These are phyloP conservation scores for Globisporangium paroecandrum DNA, from an alignment of 352 stramenopile species.

Conservation along the genomic window DNA sequence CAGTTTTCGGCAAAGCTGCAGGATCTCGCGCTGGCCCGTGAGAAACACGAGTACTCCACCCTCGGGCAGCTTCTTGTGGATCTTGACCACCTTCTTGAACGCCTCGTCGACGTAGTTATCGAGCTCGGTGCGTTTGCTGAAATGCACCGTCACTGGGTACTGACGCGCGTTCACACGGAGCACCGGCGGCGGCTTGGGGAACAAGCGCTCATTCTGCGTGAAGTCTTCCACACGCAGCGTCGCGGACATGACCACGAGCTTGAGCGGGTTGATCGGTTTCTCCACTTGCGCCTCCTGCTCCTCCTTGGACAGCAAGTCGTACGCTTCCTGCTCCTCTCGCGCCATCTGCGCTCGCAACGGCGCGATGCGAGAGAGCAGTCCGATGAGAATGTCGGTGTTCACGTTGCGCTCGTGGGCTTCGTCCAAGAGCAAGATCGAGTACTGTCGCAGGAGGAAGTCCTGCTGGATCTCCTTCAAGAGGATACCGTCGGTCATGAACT, in stretches of 20 bases:
- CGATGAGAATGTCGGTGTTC: slow-evolving; percentile 96
- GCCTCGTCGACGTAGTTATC: slow-evolving; percentile 95
- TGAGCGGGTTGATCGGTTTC: slow-evolving; percentile 71
- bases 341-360: slow-evolving; percentile 90
- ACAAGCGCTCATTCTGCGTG: slow-evolving; percentile 92
- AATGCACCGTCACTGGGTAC: slow-evolving; percentile 97
- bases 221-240: slow-evolving; percentile 98
- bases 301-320: slow-evolving; percentile 33
- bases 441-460: slow-evolving; percentile 72
- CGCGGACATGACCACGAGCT: slow-evolving; percentile 97
- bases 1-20: slow-evolving; percentile 83
- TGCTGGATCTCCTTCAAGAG: slow-evolving; percentile 96
- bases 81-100: slow-evolving; percentile 96
- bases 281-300: slow-evolving; percentile 29
- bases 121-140: slow-evolving; percentile 97
- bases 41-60: slow-evolving; percentile 98
- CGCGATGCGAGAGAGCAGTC: slow-evolving; percentile 93
- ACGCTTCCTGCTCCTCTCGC: slow-evolving; percentile 58
- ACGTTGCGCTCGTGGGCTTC: slow-evolving; percentile 97
- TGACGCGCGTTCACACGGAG: slow-evolving; percentile 94
- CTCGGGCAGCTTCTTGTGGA: slow-evolving; percentile 96
- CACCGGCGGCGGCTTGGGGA: slow-evolving; percentile 89
- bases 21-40: slow-evolving; percentile 96
- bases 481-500: slow-evolving; percentile 99
- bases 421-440: slow-evolving; percentile 89